These are phyloP conservation scores for Cystobasidiaceae sp. DNA, from an alignment of 1,284 basidiomycete species.

Conservation along the genomic window DNA sequence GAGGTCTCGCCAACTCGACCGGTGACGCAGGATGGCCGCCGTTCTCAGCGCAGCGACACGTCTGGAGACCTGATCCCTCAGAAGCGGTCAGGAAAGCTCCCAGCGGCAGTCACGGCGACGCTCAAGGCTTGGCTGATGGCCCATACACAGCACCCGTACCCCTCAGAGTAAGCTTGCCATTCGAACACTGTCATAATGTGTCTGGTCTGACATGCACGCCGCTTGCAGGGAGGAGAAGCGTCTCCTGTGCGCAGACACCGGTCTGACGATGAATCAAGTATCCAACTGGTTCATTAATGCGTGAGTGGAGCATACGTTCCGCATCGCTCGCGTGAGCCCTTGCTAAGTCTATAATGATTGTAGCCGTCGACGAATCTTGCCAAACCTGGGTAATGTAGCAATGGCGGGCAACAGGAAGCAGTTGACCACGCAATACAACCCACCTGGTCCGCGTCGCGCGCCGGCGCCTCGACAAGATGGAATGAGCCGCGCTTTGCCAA, in stretches of 20 bases:
- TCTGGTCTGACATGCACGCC: not conserved
- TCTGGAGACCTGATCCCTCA: not conserved
- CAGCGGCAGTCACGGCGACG: constrained; percentile 10
- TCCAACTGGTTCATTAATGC: constrained; percentile 32
- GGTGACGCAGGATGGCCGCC: not conserved
- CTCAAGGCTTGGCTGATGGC: constrained; percentile 25
- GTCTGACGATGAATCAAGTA: constrained; percentile 27
- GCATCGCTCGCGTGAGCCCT: not conserved
- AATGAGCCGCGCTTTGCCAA: not conserved
- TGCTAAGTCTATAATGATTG: not conserved
- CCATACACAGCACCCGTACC: constrained; percentile 25
- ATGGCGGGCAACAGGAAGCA: constrained; percentile 27
- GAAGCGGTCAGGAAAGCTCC: constrained; percentile 23
- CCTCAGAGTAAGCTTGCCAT: constrained; percentile 14
- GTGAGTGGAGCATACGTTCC: not conserved
- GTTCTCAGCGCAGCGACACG: constrained; percentile 6
- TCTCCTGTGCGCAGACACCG: constrained; percentile 5
- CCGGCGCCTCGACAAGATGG: not conserved
- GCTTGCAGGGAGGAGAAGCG: constrained; percentile 25
- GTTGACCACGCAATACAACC: constrained; percentile 10
- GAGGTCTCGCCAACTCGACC: not conserved
- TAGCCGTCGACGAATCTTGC: constrained; percentile 23
- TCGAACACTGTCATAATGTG: not conserved
- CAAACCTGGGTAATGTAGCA: constrained; percentile 12
- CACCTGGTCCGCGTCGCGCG: constrained; percentile 10